Evolutionary conservation across 495 filamentous ascomycete species (phyloP).

Genomic region (Tuber brumale): DNA sequence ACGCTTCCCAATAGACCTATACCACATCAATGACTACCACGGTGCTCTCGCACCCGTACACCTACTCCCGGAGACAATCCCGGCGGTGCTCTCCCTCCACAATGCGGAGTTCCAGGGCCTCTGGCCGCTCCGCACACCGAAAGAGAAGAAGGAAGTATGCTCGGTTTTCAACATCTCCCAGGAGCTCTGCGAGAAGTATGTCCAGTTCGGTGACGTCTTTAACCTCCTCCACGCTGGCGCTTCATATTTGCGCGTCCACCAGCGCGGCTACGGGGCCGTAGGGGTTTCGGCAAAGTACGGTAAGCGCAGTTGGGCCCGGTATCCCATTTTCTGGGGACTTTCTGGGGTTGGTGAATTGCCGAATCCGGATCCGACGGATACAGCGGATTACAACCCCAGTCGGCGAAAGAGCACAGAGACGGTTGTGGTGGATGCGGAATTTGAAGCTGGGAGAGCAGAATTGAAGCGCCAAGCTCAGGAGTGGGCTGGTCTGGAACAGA

Average conservation of each 20-base stretch:
- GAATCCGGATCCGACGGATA: constrained; percentile 71
- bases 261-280: constrained; percentile 68
- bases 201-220: constrained; percentile 65
- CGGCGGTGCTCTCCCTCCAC: constrained; percentile 52
- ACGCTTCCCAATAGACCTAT: constrained; percentile 60
- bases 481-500: constrained; percentile 64
- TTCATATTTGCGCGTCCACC: constrained; percentile 51
- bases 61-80: constrained; percentile 45
- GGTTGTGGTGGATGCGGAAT: constrained; percentile 55
- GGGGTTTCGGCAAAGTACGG: constrained; percentile 71
- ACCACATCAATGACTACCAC: constrained; percentile 79
- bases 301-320: constrained; percentile 65
- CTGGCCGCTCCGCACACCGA: constrained; percentile 65
- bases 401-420: constrained; percentile 47
- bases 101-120: constrained; percentile 70
- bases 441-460: constrained; percentile 53
- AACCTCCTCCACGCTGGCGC: constrained; percentile 68
- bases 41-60: constrained; percentile 67
- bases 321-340: constrained; percentile 72
- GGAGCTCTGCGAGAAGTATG: constrained; percentile 48
- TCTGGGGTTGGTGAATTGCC: constrained; percentile 64
- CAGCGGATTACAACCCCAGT: constrained; percentile 54
- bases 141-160: constrained; percentile 63
- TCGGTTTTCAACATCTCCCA: constrained; percentile 59
- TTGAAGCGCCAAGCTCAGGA: constrained; percentile 65